Percentiles rank a stretch among this genome's conserved stretches.
Evolutionary conservation across 305 asterid genomes (phyloP).

Genomic region (Solanum hybrid): DNA sequence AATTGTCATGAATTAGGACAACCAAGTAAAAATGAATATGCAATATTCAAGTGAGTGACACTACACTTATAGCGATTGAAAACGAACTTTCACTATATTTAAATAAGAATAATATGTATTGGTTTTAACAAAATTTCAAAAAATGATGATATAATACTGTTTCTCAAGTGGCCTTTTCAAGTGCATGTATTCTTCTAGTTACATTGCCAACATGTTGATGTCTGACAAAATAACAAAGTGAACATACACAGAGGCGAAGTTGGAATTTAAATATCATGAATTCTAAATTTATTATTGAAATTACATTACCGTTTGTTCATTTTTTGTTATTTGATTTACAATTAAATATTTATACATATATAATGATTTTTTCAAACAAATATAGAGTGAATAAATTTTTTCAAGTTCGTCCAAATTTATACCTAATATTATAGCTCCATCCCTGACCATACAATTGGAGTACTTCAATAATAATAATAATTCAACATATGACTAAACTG

Average conservation of each 20-base stretch:
- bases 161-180: neutral
- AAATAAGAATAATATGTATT: neutral
- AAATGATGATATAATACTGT: neutral
- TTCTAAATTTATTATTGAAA: neutral
- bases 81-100: neutral
- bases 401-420: fast-evolving
- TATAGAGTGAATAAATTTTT: neutral
- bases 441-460: neutral
- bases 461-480: neutral
- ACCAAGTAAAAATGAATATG: neutral
- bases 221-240: neutral
- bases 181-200: neutral
- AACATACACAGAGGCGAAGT: fast-evolving
- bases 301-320: neutral
- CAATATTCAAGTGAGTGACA: neutral
- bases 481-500: neutral
- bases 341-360: neutral
- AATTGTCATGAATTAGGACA: neutral
- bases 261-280: too few species aligned
- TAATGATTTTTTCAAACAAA: neutral
- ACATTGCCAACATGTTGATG: neutral
- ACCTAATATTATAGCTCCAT: neutral
- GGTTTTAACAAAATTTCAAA: neutral
- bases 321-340: neutral
- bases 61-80: neutral